These are phyloP conservation scores for Xylaria sp. DNA, from an alignment of 2,329 filamentous ascomycete genomes.

Conservation along the genomic window DNA sequence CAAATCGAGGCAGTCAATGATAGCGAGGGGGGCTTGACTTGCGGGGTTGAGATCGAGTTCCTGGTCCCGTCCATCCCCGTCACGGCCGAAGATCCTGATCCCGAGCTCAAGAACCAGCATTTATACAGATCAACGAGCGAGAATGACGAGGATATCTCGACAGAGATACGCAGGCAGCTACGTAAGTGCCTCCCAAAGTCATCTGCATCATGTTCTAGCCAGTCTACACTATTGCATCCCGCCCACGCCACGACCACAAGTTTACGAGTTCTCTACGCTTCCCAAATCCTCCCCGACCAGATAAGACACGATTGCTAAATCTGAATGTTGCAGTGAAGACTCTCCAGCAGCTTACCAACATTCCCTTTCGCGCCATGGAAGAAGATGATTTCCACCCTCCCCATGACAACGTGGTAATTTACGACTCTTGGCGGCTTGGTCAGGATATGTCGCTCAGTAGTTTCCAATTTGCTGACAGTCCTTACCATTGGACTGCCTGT, in stretches of 20 bases:
- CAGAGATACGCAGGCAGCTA: neutral
- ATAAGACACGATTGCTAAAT: neutral
- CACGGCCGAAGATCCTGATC: conserved; percentile 18
- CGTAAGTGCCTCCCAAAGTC: neutral
- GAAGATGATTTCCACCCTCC: conserved; percentile 28
- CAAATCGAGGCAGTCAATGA: conserved; percentile 32
- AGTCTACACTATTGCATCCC: neutral
- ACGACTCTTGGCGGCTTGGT: conserved; percentile 34
- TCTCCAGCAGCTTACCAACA: conserved; percentile 11
- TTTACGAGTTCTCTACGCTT: neutral
- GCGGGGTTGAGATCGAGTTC: conserved; percentile 39
- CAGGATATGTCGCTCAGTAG: conserved; percentile 15
- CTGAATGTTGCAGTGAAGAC: neutral
- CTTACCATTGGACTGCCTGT: conserved; percentile 27
- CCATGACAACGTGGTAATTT: conserved; percentile 24
- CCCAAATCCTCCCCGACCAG: neutral
- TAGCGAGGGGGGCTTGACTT: conserved; percentile 28
- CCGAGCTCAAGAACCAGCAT: conserved; percentile 1
- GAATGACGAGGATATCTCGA: neutral
- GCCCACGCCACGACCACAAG: neutral
- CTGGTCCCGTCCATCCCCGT: conserved; percentile 21
- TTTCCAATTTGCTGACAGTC: neutral
- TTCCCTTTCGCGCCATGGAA: conserved; percentile 16
- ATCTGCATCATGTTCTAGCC: neutral
- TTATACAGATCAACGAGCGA: neutral